Evolutionary conservation across 495 filamentous ascomycete genomes (phyloP), one percentile per base, ranked within the genome.

Genomic region (Aspergillus ellipticus): DNA sequence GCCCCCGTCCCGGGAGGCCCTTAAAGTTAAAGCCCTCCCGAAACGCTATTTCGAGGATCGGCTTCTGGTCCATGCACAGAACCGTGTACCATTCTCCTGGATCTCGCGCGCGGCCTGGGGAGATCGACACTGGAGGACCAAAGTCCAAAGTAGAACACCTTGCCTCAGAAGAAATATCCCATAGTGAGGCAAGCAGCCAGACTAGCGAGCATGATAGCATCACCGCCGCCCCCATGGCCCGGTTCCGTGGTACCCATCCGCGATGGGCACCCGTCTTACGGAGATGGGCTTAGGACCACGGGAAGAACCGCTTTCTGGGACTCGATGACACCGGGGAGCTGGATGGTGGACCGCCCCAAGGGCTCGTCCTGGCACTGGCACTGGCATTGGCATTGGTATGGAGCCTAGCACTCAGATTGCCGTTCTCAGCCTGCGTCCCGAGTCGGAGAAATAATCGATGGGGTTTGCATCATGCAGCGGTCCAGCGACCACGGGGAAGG

Each of bases 261-360:
- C 13, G 43, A 47, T 48, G 45, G 22, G 16, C 45, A 2, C 22
- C 24, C 45, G 26, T 45, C 6, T 21, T 19, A 45, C 42, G 17
- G 5, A 21, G 13, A 47, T 47, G 16, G 24, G 24, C 16, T 28
- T 48, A 48, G 45, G 8, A 29, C 45, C 11, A 48, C 52, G 52
- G 52, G 52, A 54, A 54, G 52, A 54, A 54, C 52, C 52, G 52
- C 52, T 48, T 29, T 48, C 45, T 48, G 45, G 45, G 45, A 48
- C 22, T 13, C 45, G 28, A 48, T 16, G 28, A 54, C 26, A 46
- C 52, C 41, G 52, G 52, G 43, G 52, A 21, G 11, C 52, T 54
- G 43, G 43, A 35, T 20, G 42, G 52, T 54, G 42, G 52, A 54
- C 31, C 42, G 42, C 19, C 20, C 42, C 42, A 22, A 22, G 22